These are phyloP conservation scores for Coccinonectria pachysandricola DNA, from an alignment of 2,329 filamentous ascomycete species.

Conservation along the genomic window DNA sequence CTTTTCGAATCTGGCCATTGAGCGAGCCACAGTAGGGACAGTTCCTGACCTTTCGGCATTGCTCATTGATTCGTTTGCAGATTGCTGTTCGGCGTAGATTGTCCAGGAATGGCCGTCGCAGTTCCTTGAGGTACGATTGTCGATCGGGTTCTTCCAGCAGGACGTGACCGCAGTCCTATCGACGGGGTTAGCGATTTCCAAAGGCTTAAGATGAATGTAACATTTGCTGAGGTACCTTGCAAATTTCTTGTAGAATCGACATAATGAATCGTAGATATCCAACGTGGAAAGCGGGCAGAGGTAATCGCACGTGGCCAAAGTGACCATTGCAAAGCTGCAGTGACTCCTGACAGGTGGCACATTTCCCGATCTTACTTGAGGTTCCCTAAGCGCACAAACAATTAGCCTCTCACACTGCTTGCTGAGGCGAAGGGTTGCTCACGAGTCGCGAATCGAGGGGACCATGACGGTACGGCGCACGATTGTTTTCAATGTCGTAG, in stretches of 20 bases:
- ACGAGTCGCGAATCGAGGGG: conserved; percentile 77
- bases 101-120: conserved; percentile 74
- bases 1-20: conserved; percentile 88
- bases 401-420: too few relatives aligned
- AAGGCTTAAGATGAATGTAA: too few relatives aligned
- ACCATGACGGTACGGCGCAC: conserved; percentile 68
- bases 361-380: conserved; percentile 70
- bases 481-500: conserved; percentile 77
- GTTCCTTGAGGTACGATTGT: conserved; percentile 64
- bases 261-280: conserved; percentile 93
- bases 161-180: conserved; percentile 67
- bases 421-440: conserved; percentile 15
- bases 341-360: conserved; percentile 72
- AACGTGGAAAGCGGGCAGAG: conserved; percentile 88
- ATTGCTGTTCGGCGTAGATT: conserved; percentile 76
- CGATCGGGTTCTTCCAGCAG: conserved; percentile 74
- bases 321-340: conserved; percentile 85
- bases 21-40: conserved; percentile 73
- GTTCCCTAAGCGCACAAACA: conserved; percentile 49
- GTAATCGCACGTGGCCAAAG: conserved; percentile 86
- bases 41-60: conserved; percentile 75
- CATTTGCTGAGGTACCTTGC: conserved; percentile 61
- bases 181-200: too few relatives aligned
- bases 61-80: conserved; percentile 78
- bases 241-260: conserved; percentile 86